Base-by-base conservation (phyloP, 257 asterid species). In the Capsicum chinense region DNA sequence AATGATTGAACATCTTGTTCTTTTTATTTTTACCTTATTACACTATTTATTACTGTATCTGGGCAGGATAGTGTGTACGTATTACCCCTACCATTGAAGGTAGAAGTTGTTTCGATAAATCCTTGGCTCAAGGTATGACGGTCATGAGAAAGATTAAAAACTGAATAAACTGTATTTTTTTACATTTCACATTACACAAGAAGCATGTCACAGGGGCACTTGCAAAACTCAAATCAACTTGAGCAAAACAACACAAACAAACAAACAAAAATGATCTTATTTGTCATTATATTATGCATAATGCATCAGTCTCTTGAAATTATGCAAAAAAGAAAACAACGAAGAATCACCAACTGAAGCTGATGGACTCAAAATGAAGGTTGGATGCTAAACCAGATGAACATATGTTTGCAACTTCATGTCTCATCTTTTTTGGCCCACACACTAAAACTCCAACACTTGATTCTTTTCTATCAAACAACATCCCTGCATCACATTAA, bases 401-500 rank as follows among this genome's bases (percentile, higher is more conserved):
- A 52, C 98, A 93, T 80, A 92, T 90, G 1, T 73, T 90, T 2
- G 99, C 98, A 12, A 93, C 97, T 50, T 95, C 97, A 35, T 92
- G 97, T 64, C 98, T 83, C 95, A 95, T 58, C 80, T 85, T 87
- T 93, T 91, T 91, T 7, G 98, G 99, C 56, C 99, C 98, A 44
- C 95, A 91, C 26, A 90, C 97, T 15, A 95, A 87, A 14, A 94
- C 97, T 11, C 97, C 99, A 3, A 94, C 95, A 70, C 91, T 91
- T 6, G 92, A 81, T 83, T 92, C 97, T 82, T 95, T 92, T 9
- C 88, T 85, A 80, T 95, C 97, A 70, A 90, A 87, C 37, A 94
- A 50, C 6, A 87, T 64, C 67, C 87, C 99, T 95, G 86, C 88
- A 90, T 60, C 56, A 71, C 0, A n/a, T 62, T 21, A 26, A 57